Conservation (phyloP, 345 rosid genomes). For the Noccaea bulbosa region DNA sequence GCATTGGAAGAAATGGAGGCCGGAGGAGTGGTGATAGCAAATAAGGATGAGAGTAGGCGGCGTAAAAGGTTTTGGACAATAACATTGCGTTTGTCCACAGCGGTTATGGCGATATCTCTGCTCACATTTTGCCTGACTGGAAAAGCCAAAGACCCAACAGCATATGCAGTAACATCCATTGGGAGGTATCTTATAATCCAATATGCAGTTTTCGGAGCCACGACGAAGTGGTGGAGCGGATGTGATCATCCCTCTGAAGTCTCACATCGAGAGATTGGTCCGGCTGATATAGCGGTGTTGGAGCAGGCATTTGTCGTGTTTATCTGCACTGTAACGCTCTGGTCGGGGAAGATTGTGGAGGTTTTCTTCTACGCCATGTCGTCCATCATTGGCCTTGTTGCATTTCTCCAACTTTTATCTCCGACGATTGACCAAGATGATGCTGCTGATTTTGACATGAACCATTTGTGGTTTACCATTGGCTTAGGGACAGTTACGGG, state of each 20-base stretch:
- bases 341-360: background rate
- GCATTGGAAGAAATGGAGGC: background rate
- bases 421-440: background rate
- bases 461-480: slow-evolving; percentile 6
- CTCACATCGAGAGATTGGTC: background rate
- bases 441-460: background rate
- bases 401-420: background rate
- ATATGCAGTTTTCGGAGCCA: background rate
- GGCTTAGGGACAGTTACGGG: background rate
- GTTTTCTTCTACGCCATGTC: slow-evolving; percentile 6
- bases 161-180: background rate
- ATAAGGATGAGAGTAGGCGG: background rate
- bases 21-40: background rate
- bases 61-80: background rate
- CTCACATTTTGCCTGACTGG: background rate
- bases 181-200: background rate
- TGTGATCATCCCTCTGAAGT: background rate
- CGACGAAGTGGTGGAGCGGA: background rate
- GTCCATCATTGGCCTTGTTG: background rate
- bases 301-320: background rate
- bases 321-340: background rate
- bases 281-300: background rate
- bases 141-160: background rate
- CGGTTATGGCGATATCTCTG: background rate
- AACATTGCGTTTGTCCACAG: background rate